Conservation (phyloP, 176 grass and related monocot species). For the Avena eriantha region DNA sequence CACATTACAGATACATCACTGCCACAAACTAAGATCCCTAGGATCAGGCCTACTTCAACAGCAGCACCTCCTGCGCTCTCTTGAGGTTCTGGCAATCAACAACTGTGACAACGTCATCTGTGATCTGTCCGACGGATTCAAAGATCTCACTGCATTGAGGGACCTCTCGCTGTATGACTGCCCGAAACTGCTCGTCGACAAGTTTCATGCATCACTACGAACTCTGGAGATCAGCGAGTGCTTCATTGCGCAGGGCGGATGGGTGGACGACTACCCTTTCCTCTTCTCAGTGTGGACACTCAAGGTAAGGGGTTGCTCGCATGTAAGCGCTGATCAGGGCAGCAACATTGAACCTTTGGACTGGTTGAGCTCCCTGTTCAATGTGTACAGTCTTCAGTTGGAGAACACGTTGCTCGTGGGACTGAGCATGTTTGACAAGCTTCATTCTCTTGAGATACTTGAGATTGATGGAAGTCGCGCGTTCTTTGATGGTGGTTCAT, state of each 20-base stretch:
- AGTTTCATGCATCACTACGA: conserved; percentile 44
- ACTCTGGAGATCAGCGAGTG: conserved; percentile 52
- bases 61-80: conserved; percentile 46
- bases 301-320: conserved; percentile 46
- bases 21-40: conserved; percentile 39
- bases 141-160: conserved; percentile 44
- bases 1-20: conserved; percentile 38
- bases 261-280: conserved; percentile 45
- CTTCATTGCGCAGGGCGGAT: conserved; percentile 45
- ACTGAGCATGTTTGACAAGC: conserved; percentile 49
- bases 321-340: conserved; percentile 18
- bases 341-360: conserved; percentile 25
- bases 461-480: conserved; percentile 39
- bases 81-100: conserved; percentile 40
- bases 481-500: conserved; percentile 29
- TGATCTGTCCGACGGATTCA: conserved; percentile 39
- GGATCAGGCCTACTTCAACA: conserved; percentile 47
- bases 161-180: conserved; percentile 48
- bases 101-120: conserved; percentile 35
- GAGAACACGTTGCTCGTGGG: conserved; percentile 40
- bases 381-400: conserved; percentile 41
- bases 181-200: conserved; percentile 46
- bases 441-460: conserved; percentile 47
- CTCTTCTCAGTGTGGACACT: conserved; percentile 47
- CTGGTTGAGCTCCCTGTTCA: conserved; percentile 41